These are phyloP conservation scores for Isochrysis galbana DNA, from an alignment of 78 protist species.

Conservation along the genomic window DNA sequence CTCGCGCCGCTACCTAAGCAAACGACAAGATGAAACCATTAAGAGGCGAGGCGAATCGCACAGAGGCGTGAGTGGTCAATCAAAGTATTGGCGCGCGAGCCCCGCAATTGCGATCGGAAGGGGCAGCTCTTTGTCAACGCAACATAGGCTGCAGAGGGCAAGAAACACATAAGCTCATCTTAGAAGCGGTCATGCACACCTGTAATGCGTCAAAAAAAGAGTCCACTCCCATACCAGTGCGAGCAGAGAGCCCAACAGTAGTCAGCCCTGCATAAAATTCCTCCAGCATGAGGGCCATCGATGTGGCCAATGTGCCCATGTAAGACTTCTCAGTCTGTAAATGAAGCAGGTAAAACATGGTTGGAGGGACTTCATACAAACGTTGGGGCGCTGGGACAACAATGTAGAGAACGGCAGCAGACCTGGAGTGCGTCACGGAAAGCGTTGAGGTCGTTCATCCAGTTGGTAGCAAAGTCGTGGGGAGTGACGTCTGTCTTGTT, in stretches of 20 bases:
- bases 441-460: neutral
- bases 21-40: neutral
- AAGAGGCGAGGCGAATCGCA: neutral
- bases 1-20: neutral
- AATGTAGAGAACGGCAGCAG: no score
- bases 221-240: neutral
- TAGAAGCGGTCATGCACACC: neutral
- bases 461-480: conserved; percentile 43
- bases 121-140: no score
- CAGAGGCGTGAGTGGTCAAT: neutral
- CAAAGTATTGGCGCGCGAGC: neutral
- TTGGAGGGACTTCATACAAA: no score
- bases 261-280: conserved; percentile 68
- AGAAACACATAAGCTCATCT: no score
- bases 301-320: conserved; percentile 64
- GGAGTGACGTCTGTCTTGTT: conserved; percentile 88
- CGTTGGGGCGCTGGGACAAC: no score
- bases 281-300: conserved; percentile 85
- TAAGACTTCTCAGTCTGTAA: conserved; percentile 50
- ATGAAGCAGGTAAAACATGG: no score
- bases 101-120: neutral
- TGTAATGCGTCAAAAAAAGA: neutral
- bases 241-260: neutral
- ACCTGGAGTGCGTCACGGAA: conserved; percentile 39
- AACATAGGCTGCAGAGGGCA: no score